phyloP scores from a whole-genome alignment of 169 alveolate genomes.

The Toxoplasma gondii region DNA sequence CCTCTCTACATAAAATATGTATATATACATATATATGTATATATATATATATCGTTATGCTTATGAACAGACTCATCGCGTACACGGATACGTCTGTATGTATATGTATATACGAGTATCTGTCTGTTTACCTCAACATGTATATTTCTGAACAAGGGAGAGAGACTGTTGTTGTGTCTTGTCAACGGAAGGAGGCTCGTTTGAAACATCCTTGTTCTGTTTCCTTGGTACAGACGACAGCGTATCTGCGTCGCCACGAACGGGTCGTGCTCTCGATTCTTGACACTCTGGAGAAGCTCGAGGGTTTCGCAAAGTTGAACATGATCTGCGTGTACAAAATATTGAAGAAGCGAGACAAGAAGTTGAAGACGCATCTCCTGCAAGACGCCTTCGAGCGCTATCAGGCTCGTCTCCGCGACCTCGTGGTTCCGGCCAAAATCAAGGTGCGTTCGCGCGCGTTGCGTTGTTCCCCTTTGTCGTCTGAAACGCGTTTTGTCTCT shows the following conservation, averaged over 20 bases:
- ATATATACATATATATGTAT: no score
- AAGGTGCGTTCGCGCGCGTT: not conserved
- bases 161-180: not conserved
- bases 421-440: not conserved
- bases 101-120: no score
- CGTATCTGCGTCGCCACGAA: conserved; percentile 43
- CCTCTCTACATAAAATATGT: no score
- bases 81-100: not conserved
- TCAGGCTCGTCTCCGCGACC: not conserved
- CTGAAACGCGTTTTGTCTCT: not conserved
- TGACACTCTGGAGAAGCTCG: conserved; percentile 83
- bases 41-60: no score
- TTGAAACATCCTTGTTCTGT: not conserved
- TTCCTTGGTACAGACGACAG: conserved; percentile 11
- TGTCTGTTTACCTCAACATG: no score
- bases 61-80: no score
- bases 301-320: conserved; percentile 80
- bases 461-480: not conserved
- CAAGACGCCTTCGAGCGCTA: not conserved
- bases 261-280: conserved; percentile 74
- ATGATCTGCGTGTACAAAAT: conserved; percentile 84
- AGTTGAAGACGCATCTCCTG: not conserved
- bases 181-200: not conserved
- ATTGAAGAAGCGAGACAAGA: conserved; percentile 83
- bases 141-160: no score